Evolutionary conservation across 2,329 filamentous ascomycete genomes (phyloP).

Genomic region (Ceratocystis cubensis): DNA sequence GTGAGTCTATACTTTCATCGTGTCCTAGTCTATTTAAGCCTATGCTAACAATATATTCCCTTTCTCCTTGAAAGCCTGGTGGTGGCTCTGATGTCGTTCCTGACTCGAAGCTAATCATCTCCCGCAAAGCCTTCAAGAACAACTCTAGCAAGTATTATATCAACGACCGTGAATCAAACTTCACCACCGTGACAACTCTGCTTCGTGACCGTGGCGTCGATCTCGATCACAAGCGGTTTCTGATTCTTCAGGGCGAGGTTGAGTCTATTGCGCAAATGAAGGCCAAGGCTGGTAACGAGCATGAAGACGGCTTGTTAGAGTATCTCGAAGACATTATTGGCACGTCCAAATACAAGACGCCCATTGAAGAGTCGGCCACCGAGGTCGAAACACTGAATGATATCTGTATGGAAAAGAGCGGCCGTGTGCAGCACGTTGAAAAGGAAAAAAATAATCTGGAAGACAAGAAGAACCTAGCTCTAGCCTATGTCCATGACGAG

Average conservation of each 20-base stretch:
- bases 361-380: slow-evolving; percentile 83
- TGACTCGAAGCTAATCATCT: slow-evolving; percentile 74
- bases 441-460: slow-evolving; percentile 90
- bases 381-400: slow-evolving; percentile 92
- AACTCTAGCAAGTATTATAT: slow-evolving; percentile 98
- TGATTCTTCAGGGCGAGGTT: slow-evolving; percentile 94
- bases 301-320: slow-evolving; percentile 89
- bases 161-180: slow-evolving; percentile 77
- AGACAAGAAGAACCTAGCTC: slow-evolving; percentile 90
- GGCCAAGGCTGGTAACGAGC: slow-evolving; percentile 83
- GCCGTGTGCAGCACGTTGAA: slow-evolving; percentile 90
- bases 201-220: slow-evolving; percentile 83
- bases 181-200: slow-evolving; percentile 78
- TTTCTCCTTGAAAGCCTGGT: slow-evolving; percentile 38
- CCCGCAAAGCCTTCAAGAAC: slow-evolving; percentile 89
- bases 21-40: slow-evolving; percentile 23
- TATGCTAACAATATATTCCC: neutral
- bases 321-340: slow-evolving; percentile 98
- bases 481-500: slow-evolving; percentile 80
- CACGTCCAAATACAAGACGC: slow-evolving; percentile 94
- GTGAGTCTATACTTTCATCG: slow-evolving; percentile 29
- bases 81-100: slow-evolving; percentile 65
- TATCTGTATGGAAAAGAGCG: slow-evolving; percentile 87
- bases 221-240: slow-evolving; percentile 92
- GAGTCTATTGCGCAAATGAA: slow-evolving; percentile 99